phyloP scores from a whole-genome alignment of 108 stramenopile species.

The Schizochytrium sp. region DNA sequence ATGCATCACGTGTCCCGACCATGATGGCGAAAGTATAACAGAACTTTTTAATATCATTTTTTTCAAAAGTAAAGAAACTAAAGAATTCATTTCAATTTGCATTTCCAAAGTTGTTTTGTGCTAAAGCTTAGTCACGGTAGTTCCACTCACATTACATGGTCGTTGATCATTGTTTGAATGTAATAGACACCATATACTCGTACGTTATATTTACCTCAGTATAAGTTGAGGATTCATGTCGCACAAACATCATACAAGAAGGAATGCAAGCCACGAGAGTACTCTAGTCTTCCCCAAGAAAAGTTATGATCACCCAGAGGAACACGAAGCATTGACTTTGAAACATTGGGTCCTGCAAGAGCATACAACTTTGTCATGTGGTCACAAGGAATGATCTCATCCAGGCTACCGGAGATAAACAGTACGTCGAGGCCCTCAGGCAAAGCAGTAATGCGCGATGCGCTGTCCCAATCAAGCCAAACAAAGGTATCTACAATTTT shows the following conservation, averaged over 20 bases:
- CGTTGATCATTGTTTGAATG: not conserved
- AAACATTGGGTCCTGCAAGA: not conserved
- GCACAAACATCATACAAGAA: constrained; percentile 36
- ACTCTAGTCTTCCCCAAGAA: constrained; percentile 7
- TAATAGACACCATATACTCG: not conserved
- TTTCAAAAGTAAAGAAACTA: not conserved
- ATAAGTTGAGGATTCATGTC: too few relatives aligned
- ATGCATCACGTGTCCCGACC: not conserved
- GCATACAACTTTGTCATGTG: constrained; percentile 49
- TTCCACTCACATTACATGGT: too few relatives aligned
- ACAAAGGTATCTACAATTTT: not conserved
- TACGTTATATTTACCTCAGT: not conserved
- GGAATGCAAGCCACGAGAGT: not conserved
- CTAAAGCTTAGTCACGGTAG: too few relatives aligned
- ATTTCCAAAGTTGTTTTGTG: too few relatives aligned
- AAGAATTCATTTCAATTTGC: too few relatives aligned
- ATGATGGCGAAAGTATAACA: constrained; percentile 38
- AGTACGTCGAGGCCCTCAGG: not conserved
- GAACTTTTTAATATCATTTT: not conserved
- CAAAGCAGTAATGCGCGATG: not conserved
- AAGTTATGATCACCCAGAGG: constrained; percentile 54
- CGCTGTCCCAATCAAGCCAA: constrained; percentile 49
- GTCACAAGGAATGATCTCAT: constrained; percentile 41
- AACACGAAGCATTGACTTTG: not conserved
- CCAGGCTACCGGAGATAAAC: constrained; percentile 26